A percentile compares a stretch with the other conserved stretches of the same genome.
These are phyloP conservation scores for Puccinia horiana DNA, from an alignment of 1,284 basidiomycete genomes.

Conservation along the genomic window DNA sequence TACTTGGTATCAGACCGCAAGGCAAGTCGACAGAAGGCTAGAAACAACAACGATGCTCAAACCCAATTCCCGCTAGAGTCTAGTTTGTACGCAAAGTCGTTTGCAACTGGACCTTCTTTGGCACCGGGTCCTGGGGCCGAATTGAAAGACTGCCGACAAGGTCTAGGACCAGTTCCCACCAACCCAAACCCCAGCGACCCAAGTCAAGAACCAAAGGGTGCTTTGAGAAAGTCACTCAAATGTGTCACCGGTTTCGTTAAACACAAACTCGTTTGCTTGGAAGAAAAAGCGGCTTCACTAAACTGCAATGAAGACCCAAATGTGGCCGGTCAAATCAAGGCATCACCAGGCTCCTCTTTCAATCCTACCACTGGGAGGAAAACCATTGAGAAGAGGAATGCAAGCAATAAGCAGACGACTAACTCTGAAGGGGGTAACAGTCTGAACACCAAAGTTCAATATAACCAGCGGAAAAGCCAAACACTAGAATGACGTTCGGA, in stretches of 20 bases:
- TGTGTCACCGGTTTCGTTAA: slow-evolving; percentile 5
- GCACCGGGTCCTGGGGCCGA: no score
- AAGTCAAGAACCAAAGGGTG: slow-evolving; percentile 2
- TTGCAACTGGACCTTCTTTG: not conserved
- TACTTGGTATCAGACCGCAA: slow-evolving; percentile 16
- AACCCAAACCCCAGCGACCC: not conserved
- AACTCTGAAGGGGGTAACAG: not conserved
- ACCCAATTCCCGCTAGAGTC: not conserved
- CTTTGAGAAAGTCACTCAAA: slow-evolving; percentile 5
- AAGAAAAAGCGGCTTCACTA: slow-evolving; percentile 16
- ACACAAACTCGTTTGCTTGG: not conserved
- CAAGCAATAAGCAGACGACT: not conserved
- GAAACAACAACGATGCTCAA: not conserved
- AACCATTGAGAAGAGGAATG: not conserved
- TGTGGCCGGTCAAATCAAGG: no score
- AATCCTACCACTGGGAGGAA: not conserved
- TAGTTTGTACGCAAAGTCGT: no score
- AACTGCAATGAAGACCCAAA: not conserved
- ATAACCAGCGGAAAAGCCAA: not conserved
- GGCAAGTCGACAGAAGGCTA: not conserved
- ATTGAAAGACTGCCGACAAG: not conserved
- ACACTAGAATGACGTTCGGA: not conserved
- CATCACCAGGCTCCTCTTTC: not conserved
- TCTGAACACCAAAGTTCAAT: not conserved
- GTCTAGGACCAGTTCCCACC: not conserved